Conservation (phyloP, 768 basidiomycete species). For the Lactifluus pinguis region DNA sequence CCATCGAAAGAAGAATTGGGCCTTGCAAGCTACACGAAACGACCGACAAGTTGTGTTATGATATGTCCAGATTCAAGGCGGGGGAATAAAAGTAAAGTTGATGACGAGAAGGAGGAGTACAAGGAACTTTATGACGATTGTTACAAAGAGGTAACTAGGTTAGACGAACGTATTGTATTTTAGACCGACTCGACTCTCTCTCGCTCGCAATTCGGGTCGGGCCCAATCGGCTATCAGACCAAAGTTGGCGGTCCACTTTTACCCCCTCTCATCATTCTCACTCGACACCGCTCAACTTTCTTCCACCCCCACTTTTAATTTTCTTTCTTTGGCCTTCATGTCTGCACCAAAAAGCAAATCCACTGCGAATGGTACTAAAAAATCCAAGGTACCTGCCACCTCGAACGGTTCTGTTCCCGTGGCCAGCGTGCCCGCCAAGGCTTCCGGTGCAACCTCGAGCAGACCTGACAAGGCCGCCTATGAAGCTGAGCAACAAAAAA, state of each 20-base stretch:
- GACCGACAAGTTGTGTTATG: conserved; percentile 97
- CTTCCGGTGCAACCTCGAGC: conserved; percentile 31
- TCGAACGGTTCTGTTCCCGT: conserved; percentile 36
- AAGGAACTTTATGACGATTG: conserved; percentile 81
- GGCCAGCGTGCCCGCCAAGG: conserved; percentile 16
- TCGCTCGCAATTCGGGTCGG: neutral
- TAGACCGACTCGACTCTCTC: too few species aligned
- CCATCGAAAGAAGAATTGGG: conserved; percentile 93
- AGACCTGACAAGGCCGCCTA: conserved; percentile 82
- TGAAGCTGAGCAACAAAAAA: conserved; percentile 74
- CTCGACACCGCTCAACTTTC: neutral
- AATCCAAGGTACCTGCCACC: conserved; percentile 23
- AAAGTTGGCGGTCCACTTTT: too few species aligned
- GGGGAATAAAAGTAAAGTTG: conserved; percentile 52
- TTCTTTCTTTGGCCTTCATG: conserved; percentile 18
- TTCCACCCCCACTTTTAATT: conserved; percentile 19
- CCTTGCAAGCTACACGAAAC: conserved; percentile 90
- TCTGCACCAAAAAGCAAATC: conserved; percentile 48
- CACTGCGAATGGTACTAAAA: conserved; percentile 32
- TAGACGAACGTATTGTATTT: conserved; percentile 57
- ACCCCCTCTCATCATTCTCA: neutral
- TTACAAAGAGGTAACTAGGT: conserved; percentile 71
- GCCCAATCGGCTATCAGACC: neutral
- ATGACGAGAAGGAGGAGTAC: conserved; percentile 71
- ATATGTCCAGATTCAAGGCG: conserved; percentile 77